phyloP scores from a whole-genome alignment of 495 filamentous ascomycete genomes.

The Penicillium canariense region DNA sequence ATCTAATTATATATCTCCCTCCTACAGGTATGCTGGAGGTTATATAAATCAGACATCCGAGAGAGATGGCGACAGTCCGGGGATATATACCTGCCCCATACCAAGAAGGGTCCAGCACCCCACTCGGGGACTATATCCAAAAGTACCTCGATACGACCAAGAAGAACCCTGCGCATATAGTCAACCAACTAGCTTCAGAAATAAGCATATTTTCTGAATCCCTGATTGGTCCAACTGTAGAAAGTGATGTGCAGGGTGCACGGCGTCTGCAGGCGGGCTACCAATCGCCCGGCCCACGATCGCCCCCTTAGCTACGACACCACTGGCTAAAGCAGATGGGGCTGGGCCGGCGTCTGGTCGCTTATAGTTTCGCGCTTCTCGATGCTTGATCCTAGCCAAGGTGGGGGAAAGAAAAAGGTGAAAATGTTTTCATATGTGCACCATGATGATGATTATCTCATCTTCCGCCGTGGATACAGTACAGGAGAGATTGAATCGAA shows the following conservation, averaged over 20 bases:
- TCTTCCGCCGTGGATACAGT: not conserved
- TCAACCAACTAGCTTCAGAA: no score
- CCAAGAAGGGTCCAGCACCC: no score
- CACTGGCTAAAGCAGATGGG: not conserved
- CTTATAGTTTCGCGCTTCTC: not conserved
- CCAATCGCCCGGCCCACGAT: not conserved
- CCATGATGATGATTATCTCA: not conserved
- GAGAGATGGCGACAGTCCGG: no score
- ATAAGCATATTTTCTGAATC: not conserved
- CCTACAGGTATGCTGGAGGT: no score
- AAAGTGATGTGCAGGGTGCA: slow-evolving; percentile 1
- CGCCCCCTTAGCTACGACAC: not conserved
- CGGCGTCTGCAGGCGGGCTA: not conserved
- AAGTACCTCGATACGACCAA: no score
- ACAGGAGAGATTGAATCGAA: not conserved
- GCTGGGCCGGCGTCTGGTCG: not conserved
- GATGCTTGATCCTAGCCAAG: not conserved
- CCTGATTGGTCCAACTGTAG: not conserved
- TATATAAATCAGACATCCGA: no score
- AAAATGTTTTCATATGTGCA: not conserved
- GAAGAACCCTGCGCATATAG: no score
- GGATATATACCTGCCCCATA: no score
- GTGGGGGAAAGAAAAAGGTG: not conserved
- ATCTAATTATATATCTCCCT: no score
- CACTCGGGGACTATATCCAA: no score